Evolutionary conservation across 441 rosid genomes (phyloP), one percentile per base, ranked within the genome.

Genomic region (Populus trichocarpa): DNA sequence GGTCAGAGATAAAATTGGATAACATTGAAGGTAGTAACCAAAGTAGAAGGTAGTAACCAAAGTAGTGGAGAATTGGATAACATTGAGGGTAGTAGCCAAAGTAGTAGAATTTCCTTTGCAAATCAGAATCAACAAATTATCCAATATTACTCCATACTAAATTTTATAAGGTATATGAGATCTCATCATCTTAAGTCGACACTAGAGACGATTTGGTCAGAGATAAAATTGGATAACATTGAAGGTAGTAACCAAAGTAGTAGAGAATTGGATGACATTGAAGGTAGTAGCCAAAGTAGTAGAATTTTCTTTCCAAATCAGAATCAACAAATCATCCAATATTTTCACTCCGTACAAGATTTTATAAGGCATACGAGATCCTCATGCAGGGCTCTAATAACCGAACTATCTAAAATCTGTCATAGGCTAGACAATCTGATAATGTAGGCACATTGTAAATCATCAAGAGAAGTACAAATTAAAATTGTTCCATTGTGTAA

Each of bases 401-500:
- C 81, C 69, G 67, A 28, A 69, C 16, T 36, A n/a, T 10, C 22
- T 42, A 16, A 26, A 16, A 63, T 77, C 71, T 26, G 61, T 46
- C 76, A 70, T 68, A 53, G 13, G 25, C 40, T 6, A 18, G 32
- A 18, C 59, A 64, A 50, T 74, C 76, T 22, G 75, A 77, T 74
- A 70, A 76, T 72, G 74, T 72, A 69, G 75, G 72, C 79, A 76
- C 76, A 32, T 69, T n/a, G 3, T 80, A 36, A 67, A 32, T 40
- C 72, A 66, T 61, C 18, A 26, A 4, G 42, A 69, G 63, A 81
- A 81, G 10, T 33, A 20, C 72, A 46, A 53, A 22, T 65, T 40
- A 50, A 0, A 50, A 50, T 0, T 50, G 59, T 14, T 50, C 59
- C 59, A 50, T 50, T 14, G 20, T 16, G 59, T 50, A 50, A 50